These are phyloP conservation scores for Penium margaritaceum DNA, from an alignment of 139 green algal species.

Conservation along the genomic window DNA sequence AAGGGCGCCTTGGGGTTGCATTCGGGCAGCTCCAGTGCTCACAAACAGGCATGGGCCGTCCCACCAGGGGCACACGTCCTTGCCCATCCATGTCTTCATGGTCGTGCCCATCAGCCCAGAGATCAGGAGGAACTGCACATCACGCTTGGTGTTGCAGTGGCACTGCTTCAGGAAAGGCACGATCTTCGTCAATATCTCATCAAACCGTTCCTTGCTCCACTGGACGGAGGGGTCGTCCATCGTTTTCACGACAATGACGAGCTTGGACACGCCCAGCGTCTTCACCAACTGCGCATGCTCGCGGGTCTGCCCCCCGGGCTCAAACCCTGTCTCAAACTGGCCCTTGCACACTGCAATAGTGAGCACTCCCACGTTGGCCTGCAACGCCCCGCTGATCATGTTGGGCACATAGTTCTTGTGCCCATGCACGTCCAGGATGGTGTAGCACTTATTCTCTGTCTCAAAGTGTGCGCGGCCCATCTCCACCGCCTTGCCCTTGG, in stretches of 20 bases:
- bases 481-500: slow-evolving; percentile 98
- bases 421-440: slow-evolving; percentile 54
- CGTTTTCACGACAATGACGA: slow-evolving; percentile 61
- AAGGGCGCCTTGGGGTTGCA: slow-evolving; percentile 33
- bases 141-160: slow-evolving; percentile 79
- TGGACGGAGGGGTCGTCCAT: slow-evolving; percentile 58
- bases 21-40: slow-evolving; percentile 64
- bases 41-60: slow-evolving; percentile 82
- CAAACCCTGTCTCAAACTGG: slow-evolving; percentile 62
- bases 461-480: slow-evolving; percentile 54
- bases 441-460: slow-evolving; percentile 57
- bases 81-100: slow-evolving; percentile 61
- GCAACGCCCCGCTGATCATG: slow-evolving; percentile 56
- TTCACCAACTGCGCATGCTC: slow-evolving; percentile 61
- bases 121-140: slow-evolving; percentile 84
- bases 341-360: slow-evolving; percentile 56
- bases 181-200: slow-evolving; percentile 81
- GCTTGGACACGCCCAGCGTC: slow-evolving; percentile 56
- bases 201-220: slow-evolving; percentile 75
- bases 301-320: slow-evolving; percentile 55
- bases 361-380: slow-evolving; percentile 57
- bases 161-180: slow-evolving; percentile 73
- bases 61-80: slow-evolving; percentile 71
- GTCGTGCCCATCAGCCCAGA: slow-evolving; percentile 82
- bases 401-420: slow-evolving; percentile 65